Base-by-base conservation (phyloP, 305 asterid genomes). In the Fraxinus latifolia region DNA sequence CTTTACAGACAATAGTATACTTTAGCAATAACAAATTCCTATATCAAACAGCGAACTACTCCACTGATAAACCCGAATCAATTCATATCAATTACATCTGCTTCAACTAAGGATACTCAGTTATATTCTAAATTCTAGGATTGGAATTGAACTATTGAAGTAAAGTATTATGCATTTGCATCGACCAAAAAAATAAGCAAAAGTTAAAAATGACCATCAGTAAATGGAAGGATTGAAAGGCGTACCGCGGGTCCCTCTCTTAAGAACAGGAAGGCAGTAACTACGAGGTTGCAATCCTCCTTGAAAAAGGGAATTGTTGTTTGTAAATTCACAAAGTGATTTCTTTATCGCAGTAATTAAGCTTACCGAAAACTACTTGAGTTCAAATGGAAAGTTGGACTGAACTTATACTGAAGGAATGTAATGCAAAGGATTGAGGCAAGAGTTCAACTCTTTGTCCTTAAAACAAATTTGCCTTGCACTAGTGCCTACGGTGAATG, bases 261-360 rank as follows among this genome's bases (percentile, higher is more conserved):
- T 95, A 25, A 95, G 90, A 76, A 95, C 94, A 36, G 99, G 99
- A 80, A 93, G 99, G 79, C 99, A 95, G 80, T 88, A 95, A 88
- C 89, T 91, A 83, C 93, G 99, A 37, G 99, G 98, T 80, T 89
- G 98, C 77, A 95, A 77, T 82, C 98, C 98, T 82, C 98, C 98
- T 86, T 92, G 93, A 58, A 95, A 93, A 77, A 95, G 91, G 84
- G 98, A 87, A 89, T 95, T 95, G 37, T 34, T 5, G 37, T 34
- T 34, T 34, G 37, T 34, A 5, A 34, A 34, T 5, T 4, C 8
- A 34, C 37, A 34, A 34, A 34, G 7, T 34, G 37, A 34, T 5
- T 34, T 34, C 7, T 34, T 34, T 34, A 34, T 34, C 7, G 6
- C 37, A 34, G 37, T 34, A 5, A 34, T 34, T 0, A 34, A 34